These are phyloP conservation scores for Lipomyces japonicus DNA, from an alignment of 805 yeast genomes.

Conservation along the genomic window DNA sequence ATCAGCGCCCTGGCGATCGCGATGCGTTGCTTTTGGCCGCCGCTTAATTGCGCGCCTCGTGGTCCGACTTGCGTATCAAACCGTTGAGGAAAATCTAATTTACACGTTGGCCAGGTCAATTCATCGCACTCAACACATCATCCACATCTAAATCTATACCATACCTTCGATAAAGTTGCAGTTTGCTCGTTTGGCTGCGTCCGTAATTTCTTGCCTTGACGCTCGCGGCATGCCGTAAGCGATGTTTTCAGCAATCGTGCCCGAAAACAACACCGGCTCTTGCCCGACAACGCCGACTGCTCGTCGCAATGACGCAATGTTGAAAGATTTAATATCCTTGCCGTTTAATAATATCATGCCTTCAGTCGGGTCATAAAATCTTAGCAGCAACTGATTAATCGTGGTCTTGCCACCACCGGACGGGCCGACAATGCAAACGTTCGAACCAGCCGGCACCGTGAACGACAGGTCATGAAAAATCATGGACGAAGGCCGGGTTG, in stretches of 20 bases:
- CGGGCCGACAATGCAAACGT: constrained; percentile 91
- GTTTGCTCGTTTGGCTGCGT: constrained; percentile 45
- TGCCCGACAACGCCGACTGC: constrained; percentile 90
- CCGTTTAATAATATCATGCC: constrained; percentile 73
- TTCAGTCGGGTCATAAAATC: constrained; percentile 73
- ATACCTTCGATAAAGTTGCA: constrained; percentile 60
- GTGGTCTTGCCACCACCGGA: constrained; percentile 96
- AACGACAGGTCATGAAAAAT: constrained; percentile 62
- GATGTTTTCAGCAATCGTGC: constrained; percentile 79
- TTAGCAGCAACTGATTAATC: constrained; percentile 62
- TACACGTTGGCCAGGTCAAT: constrained; percentile 21
- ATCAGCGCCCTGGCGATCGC: constrained; percentile 62
- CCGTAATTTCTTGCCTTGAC: constrained; percentile 53
- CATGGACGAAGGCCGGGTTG: constrained; percentile 68
- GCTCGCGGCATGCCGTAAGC: constrained; percentile 77
- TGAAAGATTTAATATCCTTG: constrained; percentile 67
- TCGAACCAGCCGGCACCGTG: constrained; percentile 70
- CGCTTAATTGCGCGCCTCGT: constrained; percentile 51
- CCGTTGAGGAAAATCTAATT: constrained; percentile 51
- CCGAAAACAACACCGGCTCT: constrained; percentile 91
- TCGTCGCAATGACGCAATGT: constrained; percentile 68
- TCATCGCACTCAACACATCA: constrained; percentile 31
- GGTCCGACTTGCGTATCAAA: constrained; percentile 53
- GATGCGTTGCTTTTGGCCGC: constrained; percentile 62
- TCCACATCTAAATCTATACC: too few species aligned